Evolutionary conservation across 1,139 yeast species (phyloP), one percentile per base, ranked within the genome.

Genomic region (Lodderomyces beijingensis): DNA sequence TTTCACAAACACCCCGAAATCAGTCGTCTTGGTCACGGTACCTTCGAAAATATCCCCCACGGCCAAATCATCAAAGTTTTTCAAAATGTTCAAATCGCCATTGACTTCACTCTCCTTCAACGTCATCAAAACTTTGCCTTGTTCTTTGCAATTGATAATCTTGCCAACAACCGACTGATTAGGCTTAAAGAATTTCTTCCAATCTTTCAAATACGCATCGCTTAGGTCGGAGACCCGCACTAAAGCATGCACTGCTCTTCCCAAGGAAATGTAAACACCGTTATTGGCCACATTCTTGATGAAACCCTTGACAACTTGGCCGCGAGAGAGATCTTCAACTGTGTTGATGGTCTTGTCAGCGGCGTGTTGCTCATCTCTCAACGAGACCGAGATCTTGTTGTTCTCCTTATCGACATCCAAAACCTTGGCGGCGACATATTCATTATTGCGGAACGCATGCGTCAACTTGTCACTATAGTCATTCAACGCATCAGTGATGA

Each of bases 1-100:
- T 43, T 75, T 78, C 30, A 91, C 83, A 53, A 91, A 89, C 4
- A 88, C 95, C 61, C 98, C 98, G 51, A 79, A 91, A 34, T 86
- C 95, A 31, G 89, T 79, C 13, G 82, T 86, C 39, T 74, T 74
- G 51, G 78, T 82, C 33, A 85, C 79, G n/a, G 79, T 64, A 52
- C 96, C 98, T 51, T 83, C 91, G 45, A 65, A 76, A 17, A 82
- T 61, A 17, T 82, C 85, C 32, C 87, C 95, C 30, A 70, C 77
- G 37, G 70, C 55, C 39, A 88, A 65, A 39, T 86, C 94, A 20
- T 71, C 77, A 44, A 82, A 77, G 30, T 62, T 65, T 56, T 75
- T 81, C 50, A 77, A 56, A 27, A 59, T 57, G 37, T 73, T 65
- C 41, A 77, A 56, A 21, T 79, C 80, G 32, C 95, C 94, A 41